Percentiles rank a stretch among this genome's conserved stretches.
These are phyloP conservation scores for Bruguiera parviflora DNA, from an alignment of 345 rosid species.

Conservation along the genomic window DNA sequence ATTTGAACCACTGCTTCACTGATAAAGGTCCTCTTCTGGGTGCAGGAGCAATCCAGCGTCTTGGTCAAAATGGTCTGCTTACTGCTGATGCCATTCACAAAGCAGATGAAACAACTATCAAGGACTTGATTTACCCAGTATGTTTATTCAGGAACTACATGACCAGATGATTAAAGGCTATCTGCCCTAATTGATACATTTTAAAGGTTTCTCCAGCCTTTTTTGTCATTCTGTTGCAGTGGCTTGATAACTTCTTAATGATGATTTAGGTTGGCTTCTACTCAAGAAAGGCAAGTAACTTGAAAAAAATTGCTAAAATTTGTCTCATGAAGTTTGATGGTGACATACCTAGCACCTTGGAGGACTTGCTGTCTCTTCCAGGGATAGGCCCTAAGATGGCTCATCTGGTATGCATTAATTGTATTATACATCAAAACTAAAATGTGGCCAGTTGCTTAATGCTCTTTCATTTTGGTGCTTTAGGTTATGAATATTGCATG, in stretches of 20 bases:
- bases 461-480: conserved; percentile 21
- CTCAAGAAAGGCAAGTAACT: conserved; percentile 74
- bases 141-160: conserved; percentile 10
- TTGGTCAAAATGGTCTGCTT: conserved; percentile 62
- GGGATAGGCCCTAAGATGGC: conserved; percentile 95
- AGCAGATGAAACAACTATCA: conserved; percentile 76
- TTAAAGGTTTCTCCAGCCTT: neutral
- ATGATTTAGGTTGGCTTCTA: conserved; percentile 78
- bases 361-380: conserved; percentile 80
- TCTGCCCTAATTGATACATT: conserved; percentile 5
- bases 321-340: conserved; percentile 73
- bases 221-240: neutral
- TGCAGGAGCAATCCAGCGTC: conserved; percentile 87
- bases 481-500: conserved; percentile 92
- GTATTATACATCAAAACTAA: conserved; percentile 2
- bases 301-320: conserved; percentile 89
- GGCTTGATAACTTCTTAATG: neutral
- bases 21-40: conserved; percentile 1
- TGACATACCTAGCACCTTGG: conserved; percentile 84
- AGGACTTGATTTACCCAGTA: conserved; percentile 85
- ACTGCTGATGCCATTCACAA: conserved; percentile 73
- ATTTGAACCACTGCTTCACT: neutral
- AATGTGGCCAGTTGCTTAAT: neutral
- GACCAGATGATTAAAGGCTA: conserved; percentile 4
- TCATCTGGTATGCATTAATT: conserved; percentile 38